A percentile compares a stretch with the other conserved stretches of the same genome.
phyloP scores from a whole-genome alignment of 1,284 basidiomycete species.

The Ustilago shanxiensis region DNA sequence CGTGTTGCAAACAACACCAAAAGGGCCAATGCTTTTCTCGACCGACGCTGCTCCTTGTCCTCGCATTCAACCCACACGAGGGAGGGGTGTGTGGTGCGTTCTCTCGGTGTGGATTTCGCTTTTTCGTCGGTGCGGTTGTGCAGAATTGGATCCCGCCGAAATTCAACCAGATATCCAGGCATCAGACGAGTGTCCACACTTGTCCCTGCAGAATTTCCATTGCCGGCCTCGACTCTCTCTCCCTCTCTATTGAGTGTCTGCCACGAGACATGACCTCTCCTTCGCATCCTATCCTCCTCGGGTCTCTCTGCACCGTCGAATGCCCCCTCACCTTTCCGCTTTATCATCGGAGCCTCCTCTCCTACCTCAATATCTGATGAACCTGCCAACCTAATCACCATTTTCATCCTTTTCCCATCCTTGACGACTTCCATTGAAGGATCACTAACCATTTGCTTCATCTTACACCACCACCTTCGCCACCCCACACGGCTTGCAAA shows the following conservation, averaged over 20 bases:
- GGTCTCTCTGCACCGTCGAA: background rate
- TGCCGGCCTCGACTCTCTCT: conserved; percentile 1
- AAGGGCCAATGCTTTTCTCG: too few relatives aligned
- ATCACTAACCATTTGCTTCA: background rate
- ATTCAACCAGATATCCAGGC: conserved; percentile 1
- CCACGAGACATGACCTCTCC: background rate
- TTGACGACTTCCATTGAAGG: background rate
- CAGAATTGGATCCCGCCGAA: conserved; percentile 3
- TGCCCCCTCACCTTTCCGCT: background rate
- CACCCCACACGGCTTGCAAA: background rate
- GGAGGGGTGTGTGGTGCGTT: background rate
- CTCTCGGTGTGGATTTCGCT: conserved; percentile 23
- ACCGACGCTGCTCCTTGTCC: conserved; percentile 14
- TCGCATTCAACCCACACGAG: background rate
- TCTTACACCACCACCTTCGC: conserved; percentile 6
- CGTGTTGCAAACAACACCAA: too few relatives aligned
- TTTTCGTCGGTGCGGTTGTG: conserved; percentile 24
- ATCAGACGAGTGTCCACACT: conserved; percentile 42
- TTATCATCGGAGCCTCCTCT: background rate
- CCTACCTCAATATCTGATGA: background rate
- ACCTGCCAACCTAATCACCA: background rate
- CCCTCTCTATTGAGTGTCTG: background rate
- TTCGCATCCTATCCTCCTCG: background rate
- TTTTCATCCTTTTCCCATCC: background rate
- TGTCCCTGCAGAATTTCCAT: background rate